These are phyloP conservation scores for Fusarium brachygibbosum DNA, from an alignment of 2,329 filamentous ascomycete genomes.

Conservation along the genomic window DNA sequence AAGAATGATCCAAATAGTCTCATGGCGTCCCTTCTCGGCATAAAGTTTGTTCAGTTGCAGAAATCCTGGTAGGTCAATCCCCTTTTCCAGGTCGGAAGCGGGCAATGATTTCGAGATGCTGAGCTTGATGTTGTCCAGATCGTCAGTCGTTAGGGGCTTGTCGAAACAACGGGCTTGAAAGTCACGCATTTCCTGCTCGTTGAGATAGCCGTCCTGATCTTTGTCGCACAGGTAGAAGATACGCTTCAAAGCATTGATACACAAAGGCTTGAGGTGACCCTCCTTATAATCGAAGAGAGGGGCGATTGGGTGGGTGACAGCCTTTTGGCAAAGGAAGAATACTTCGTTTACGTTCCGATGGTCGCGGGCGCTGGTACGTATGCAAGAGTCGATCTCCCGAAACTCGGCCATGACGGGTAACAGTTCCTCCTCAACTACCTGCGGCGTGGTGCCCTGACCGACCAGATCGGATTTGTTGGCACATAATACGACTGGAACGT, in stretches of 20 bases:
- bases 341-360: slow-evolving; percentile 95
- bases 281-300: slow-evolving; percentile 98
- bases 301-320: slow-evolving; percentile 95
- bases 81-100: slow-evolving; percentile 72
- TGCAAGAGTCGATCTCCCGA: slow-evolving; percentile 98
- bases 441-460: slow-evolving; percentile 79
- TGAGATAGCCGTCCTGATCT: slow-evolving; percentile 93
- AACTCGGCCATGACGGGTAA: slow-evolving; percentile 98
- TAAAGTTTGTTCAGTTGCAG: slow-evolving; percentile 94
- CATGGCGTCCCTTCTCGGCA: slow-evolving; percentile 95
- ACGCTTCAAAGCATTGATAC: slow-evolving; percentile 85
- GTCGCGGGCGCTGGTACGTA: slow-evolving; percentile 90
- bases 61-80: slow-evolving; percentile 87
- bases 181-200: slow-evolving; percentile 88
- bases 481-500: slow-evolving; percentile 95
- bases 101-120: slow-evolving; percentile 80
- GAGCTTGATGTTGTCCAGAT: slow-evolving; percentile 91
- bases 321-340: slow-evolving; percentile 98
- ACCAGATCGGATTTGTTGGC: slow-evolving; percentile 97
- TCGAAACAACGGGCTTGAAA: slow-evolving; percentile 95
- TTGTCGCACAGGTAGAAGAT: slow-evolving; percentile 98
- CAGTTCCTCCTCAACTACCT: slow-evolving; percentile 97
- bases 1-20: slow-evolving; percentile 98
- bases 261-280: slow-evolving; percentile 85
- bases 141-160: slow-evolving; percentile 83